Evolutionary conservation across 495 filamentous ascomycete species (phyloP).

Genomic region (Ascobolus immersus): DNA sequence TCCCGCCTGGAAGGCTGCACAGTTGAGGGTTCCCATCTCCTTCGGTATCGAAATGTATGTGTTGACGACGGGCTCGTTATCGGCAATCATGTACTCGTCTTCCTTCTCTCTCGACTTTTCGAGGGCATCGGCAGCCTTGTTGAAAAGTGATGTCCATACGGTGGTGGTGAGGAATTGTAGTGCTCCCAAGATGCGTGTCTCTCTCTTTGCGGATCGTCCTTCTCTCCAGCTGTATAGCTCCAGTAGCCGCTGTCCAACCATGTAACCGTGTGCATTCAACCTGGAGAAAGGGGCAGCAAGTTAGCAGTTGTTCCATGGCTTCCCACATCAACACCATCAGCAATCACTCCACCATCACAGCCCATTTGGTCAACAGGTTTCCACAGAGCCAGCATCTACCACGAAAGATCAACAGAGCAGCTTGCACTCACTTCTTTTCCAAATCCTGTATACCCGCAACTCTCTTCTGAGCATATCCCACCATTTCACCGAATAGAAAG

Average conservation of each 20-base stretch:
- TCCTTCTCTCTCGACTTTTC: conserved; percentile 66
- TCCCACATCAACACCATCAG: too few relatives aligned
- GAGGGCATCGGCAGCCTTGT: conserved; percentile 65
- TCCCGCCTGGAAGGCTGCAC: conserved; percentile 82
- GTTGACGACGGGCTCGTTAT: conserved; percentile 91
- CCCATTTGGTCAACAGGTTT: too few relatives aligned
- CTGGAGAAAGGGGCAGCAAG: conserved; percentile 20
- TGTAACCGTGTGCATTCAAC: conserved; percentile 83
- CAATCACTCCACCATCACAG: too few relatives aligned
- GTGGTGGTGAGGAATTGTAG: conserved; percentile 82
- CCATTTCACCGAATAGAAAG: conserved; percentile 91
- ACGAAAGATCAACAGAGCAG: too few relatives aligned
- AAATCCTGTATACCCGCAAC: conserved; percentile 82
- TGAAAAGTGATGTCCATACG: conserved; percentile 80
- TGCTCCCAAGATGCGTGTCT: conserved; percentile 68
- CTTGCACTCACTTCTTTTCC: conserved; percentile 47
- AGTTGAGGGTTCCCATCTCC: conserved; percentile 91
- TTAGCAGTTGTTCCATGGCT: neutral
- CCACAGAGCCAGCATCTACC: too few relatives aligned
- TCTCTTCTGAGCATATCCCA: conserved; percentile 71
- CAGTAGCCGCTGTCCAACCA: conserved; percentile 76
- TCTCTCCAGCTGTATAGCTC: conserved; percentile 75
- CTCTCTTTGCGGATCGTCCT: conserved; percentile 41
- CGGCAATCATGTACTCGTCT: conserved; percentile 93
- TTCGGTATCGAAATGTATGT: conserved; percentile 73